These are phyloP conservation scores for Penicillium verrucosum DNA, from an alignment of 2,329 filamentous ascomycete species.

Conservation along the genomic window DNA sequence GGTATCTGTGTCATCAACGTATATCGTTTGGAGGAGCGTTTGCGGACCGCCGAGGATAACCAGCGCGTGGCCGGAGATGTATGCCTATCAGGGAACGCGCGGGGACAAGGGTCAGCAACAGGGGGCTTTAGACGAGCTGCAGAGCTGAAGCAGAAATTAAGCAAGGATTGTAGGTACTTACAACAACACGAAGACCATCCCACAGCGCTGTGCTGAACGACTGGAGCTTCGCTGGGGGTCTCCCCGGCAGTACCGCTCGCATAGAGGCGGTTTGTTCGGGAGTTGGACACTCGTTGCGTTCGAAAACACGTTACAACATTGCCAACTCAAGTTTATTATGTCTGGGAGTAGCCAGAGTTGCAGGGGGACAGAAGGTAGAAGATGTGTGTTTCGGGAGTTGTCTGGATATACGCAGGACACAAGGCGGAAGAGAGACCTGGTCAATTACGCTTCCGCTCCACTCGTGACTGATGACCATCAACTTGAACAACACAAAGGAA, in stretches of 20 bases:
- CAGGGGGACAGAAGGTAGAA: background rate
- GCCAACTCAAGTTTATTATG: slow-evolving; percentile 14
- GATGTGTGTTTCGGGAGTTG: background rate
- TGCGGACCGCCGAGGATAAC: slow-evolving; percentile 74
- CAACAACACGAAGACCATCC: slow-evolving; percentile 69
- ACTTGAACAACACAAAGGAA: background rate
- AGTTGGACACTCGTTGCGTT: slow-evolving; percentile 28
- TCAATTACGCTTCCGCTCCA: slow-evolving; percentile 20
- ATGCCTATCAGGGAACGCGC: slow-evolving; percentile 56
- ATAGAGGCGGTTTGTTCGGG: slow-evolving; percentile 52
- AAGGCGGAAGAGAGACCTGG: slow-evolving; percentile 11
- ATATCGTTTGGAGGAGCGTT: slow-evolving; percentile 81
- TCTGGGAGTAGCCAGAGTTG: background rate
- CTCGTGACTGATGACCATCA: slow-evolving; percentile 8
- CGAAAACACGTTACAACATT: slow-evolving; percentile 34
- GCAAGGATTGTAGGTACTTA: slow-evolving; percentile 42
- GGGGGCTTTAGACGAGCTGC: background rate
- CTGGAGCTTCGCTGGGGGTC: slow-evolving; percentile 74
- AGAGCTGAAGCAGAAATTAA: background rate
- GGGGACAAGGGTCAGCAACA: slow-evolving; percentile 13
- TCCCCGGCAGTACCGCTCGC: slow-evolving; percentile 75
- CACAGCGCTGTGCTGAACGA: slow-evolving; percentile 71
- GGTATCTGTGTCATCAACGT: slow-evolving; percentile 68
- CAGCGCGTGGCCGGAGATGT: slow-evolving; percentile 85
- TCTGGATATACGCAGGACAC: slow-evolving; percentile 12